Conservation (phyloP, 73 alveolate species). For the Paramecium sexaurelia region DNA sequence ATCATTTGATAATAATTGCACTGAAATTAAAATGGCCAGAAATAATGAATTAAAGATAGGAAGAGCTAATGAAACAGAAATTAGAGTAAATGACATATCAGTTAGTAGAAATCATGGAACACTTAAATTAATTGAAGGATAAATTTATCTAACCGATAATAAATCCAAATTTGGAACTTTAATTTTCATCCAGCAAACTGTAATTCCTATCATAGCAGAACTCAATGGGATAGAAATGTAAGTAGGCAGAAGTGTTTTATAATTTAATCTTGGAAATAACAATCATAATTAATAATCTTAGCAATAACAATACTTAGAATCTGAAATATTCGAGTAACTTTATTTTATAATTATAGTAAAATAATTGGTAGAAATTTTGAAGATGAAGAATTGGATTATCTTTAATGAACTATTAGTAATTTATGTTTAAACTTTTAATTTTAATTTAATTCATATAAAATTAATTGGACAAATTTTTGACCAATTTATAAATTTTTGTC, state of each 20-base stretch:
- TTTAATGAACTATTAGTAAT: background rate
- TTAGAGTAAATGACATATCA: slow-evolving; percentile 72
- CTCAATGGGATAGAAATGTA: slow-evolving; percentile 21
- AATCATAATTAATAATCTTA: background rate
- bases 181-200: background rate
- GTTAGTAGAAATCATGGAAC: slow-evolving; percentile 75
- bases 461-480: background rate
- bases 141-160: slow-evolving; percentile 66
- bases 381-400: slow-evolving; percentile 1
- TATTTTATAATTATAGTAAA: background rate
- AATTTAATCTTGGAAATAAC: slow-evolving; percentile 24
- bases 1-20: background rate
- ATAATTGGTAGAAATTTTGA: background rate
- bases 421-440: background rate
- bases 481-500: too few relatives aligned
- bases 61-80: slow-evolving; percentile 77
- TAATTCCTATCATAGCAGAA: background rate
- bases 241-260: slow-evolving; percentile 29
- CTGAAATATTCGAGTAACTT: slow-evolving; percentile 21
- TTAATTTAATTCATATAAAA: background rate
- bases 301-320: slow-evolving; percentile 19
- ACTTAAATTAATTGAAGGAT: slow-evolving; percentile 68
- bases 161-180: slow-evolving; percentile 66
- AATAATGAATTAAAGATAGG: slow-evolving; percentile 52
- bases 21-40: background rate